phyloP scores from a whole-genome alignment of 2,329 filamentous ascomycete genomes.

The Aspergillus cejpii region DNA sequence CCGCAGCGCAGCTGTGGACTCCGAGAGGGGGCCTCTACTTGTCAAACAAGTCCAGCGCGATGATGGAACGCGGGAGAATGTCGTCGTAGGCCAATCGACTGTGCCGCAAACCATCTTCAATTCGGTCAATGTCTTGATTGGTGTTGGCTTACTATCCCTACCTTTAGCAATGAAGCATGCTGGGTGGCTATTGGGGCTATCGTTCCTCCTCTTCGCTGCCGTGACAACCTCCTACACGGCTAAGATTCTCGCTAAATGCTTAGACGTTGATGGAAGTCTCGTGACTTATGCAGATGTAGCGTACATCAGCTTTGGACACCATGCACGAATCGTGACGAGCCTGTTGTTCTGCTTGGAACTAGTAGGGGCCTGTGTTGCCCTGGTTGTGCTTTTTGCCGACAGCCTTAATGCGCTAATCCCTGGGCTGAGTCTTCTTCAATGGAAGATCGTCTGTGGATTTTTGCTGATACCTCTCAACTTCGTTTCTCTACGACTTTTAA shows the following conservation, averaged over 20 bases:
- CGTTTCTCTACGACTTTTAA: slow-evolving; percentile 72
- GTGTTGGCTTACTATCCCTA: slow-evolving; percentile 80
- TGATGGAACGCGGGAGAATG: slow-evolving; percentile 74
- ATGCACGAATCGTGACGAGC: slow-evolving; percentile 73
- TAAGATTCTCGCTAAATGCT: slow-evolving; percentile 74
- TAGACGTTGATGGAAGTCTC: slow-evolving; percentile 75
- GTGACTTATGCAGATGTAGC: slow-evolving; percentile 94
- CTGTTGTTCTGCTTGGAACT: slow-evolving; percentile 83
- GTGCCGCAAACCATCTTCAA: slow-evolving; percentile 95
- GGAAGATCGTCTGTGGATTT: slow-evolving; percentile 79
- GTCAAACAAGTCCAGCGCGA: slow-evolving; percentile 80
- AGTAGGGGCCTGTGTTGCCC: slow-evolving; percentile 77
- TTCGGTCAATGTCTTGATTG: slow-evolving; percentile 86
- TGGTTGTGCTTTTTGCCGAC: slow-evolving; percentile 89
- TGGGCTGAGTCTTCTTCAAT: slow-evolving; percentile 59
- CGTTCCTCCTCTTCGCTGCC: slow-evolving; percentile 67
- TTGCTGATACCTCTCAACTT: slow-evolving; percentile 78
- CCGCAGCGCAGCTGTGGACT: slow-evolving; percentile 45
- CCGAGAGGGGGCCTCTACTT: slow-evolving; percentile 66
- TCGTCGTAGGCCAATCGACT: slow-evolving; percentile 89
- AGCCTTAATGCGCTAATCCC: slow-evolving; percentile 74
- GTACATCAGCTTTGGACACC: slow-evolving; percentile 79
- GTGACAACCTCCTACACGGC: slow-evolving; percentile 78
- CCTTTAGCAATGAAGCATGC: slow-evolving; percentile 82
- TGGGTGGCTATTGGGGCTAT: slow-evolving; percentile 77